These are phyloP conservation scores for Sisymbrium irio DNA, from an alignment of 345 rosid species.

Conservation along the genomic window DNA sequence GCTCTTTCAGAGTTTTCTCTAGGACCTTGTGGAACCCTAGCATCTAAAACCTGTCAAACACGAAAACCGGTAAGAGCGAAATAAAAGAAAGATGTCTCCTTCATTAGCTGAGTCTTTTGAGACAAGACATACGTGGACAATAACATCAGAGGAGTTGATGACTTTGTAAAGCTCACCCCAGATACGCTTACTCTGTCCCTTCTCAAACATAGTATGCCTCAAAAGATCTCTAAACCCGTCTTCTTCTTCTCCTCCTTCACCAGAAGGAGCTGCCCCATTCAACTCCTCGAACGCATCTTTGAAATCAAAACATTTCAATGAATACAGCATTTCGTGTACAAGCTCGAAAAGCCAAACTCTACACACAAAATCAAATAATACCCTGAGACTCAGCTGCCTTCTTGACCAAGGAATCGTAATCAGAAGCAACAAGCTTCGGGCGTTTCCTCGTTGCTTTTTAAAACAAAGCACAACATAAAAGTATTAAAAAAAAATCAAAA, in stretches of 20 bases:
- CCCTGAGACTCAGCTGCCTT: conserved; percentile 89
- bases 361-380: conserved; percentile 17
- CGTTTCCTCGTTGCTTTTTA: conserved; percentile 92
- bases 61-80: neutral
- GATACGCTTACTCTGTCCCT: conserved; percentile 97
- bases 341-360: neutral
- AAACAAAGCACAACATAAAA: too few relatives aligned
- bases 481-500: too few relatives aligned
- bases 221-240: conserved; percentile 91
- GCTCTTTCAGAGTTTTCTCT: conserved; percentile 92
- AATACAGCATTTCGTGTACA: neutral
- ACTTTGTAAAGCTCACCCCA: conserved; percentile 99
- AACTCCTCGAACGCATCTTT: conserved; percentile 69
- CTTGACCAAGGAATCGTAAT: conserved; percentile 73
- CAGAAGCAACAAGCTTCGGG: conserved; percentile 75
- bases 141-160: conserved; percentile 90
- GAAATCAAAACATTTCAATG: neutral
- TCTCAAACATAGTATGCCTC: conserved; percentile 94
- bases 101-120: neutral
- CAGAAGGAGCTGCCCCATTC: conserved; percentile 41
- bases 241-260: conserved; percentile 53
- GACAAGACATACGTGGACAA: conserved; percentile 64
- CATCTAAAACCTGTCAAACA: conserved; percentile 83
- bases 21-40: conserved; percentile 92
- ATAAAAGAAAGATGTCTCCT: neutral